A percentile compares a stretch with the other conserved stretches of the same genome.
phyloP scores from a whole-genome alignment of 495 filamentous ascomycete genomes.

The Trichoderma orchidacearum region DNA sequence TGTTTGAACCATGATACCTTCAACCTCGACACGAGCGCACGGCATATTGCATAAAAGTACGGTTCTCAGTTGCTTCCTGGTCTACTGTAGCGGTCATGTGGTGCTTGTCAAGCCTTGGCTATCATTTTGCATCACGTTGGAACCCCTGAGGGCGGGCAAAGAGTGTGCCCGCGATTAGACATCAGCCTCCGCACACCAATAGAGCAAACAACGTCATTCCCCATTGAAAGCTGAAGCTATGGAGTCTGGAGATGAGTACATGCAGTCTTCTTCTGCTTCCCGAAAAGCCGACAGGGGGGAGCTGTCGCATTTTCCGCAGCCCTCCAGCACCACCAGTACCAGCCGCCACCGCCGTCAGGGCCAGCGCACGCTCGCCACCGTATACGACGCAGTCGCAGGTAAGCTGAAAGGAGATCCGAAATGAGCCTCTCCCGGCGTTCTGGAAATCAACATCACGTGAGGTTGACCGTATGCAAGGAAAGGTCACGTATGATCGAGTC shows the following conservation, averaged over 20 bases:
- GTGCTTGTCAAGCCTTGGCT: neutral
- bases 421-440: constrained; percentile 5
- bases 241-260: neutral
- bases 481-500: neutral
- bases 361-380: constrained; percentile 22
- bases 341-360: neutral
- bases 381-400: constrained; percentile 80
- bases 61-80: too few species aligned
- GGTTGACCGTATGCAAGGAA: neutral
- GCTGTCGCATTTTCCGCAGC: neutral
- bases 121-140: neutral
- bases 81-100: neutral
- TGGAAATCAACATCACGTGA: constrained; percentile 1
- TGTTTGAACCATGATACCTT: neutral
- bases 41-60: too few species aligned
- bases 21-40: too few species aligned
- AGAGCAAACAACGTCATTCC: neutral
- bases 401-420: constrained; percentile 1
- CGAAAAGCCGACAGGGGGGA: neutral
- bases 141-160: neutral
- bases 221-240: too few species aligned
- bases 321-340: too few species aligned
- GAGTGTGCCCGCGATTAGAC: neutral
- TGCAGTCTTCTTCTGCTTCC: too few species aligned
- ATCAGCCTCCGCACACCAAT: too few species aligned